Evolutionary conservation across 1,284 basidiomycete species (phyloP).

Genomic region (Ustilago esculenta): DNA sequence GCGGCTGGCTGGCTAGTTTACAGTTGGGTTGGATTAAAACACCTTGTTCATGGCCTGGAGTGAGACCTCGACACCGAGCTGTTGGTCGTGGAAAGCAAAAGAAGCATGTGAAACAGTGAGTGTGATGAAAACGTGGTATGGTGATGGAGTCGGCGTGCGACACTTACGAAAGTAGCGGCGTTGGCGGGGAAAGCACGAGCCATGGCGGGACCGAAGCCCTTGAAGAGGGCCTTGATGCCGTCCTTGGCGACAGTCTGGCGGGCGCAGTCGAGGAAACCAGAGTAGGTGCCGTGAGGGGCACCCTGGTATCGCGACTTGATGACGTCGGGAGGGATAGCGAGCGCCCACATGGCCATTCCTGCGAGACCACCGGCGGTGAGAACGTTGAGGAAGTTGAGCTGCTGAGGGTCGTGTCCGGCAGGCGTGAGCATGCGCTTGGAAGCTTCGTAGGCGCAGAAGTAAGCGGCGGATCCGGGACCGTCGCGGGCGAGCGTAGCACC

Average conservation of each 20-base stretch:
- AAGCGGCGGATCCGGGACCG: conserved; percentile 94
- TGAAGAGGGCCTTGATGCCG: conserved; percentile 90
- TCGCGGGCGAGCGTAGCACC: conserved; percentile 91
- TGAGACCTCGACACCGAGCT: conserved; percentile 85
- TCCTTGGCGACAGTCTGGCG: conserved; percentile 91
- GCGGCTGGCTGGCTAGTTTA: too few species aligned
- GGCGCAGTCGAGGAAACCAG: conserved; percentile 90
- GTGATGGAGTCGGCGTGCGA: conserved; percentile 78
- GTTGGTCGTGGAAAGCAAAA: conserved; percentile 7
- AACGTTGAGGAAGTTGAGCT: conserved; percentile 87
- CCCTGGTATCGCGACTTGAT: conserved; percentile 96
- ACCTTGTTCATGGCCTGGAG: conserved; percentile 77
- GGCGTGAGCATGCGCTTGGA: conserved; percentile 87
- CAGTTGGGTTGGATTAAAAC: conserved; percentile 66
- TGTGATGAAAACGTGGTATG: conserved; percentile 71
- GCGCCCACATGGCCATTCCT: conserved; percentile 84
- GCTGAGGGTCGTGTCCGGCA: conserved; percentile 75
- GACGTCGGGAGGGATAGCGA: conserved; percentile 58
- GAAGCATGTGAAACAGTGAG: conserved; percentile 5
- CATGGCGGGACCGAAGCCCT: conserved; percentile 96
- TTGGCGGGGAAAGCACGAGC: conserved; percentile 78
- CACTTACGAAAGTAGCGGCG: conserved; percentile 91
- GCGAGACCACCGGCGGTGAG: conserved; percentile 93
- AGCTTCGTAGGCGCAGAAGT: conserved; percentile 96
- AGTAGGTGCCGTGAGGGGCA: conserved; percentile 95